A percentile compares a stretch with the other conserved stretches of the same genome.
These are phyloP conservation scores for Cryphonectria carpinicola DNA, from an alignment of 2,329 filamentous ascomycete species.

Conservation along the genomic window DNA sequence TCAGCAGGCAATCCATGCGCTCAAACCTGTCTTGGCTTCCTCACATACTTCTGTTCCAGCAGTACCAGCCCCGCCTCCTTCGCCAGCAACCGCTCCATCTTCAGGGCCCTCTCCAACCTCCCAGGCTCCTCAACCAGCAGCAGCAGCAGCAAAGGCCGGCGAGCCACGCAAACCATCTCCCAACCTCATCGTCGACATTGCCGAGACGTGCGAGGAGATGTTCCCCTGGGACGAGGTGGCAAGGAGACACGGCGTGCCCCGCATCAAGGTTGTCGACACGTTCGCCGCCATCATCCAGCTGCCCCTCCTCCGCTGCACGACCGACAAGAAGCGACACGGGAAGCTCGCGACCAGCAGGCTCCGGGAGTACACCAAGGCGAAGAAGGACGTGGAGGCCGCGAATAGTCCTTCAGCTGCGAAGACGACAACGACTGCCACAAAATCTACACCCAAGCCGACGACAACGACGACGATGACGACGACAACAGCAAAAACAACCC, in stretches of 20 bases:
- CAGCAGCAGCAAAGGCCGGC: conserved; percentile 29
- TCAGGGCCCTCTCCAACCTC: conserved; percentile 1
- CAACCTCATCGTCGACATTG: conserved; percentile 52
- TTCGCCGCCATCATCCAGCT: conserved; percentile 54
- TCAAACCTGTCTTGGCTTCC: conserved; percentile 3
- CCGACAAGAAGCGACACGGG: conserved; percentile 47
- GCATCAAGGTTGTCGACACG: conserved; percentile 50
- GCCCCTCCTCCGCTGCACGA: conserved; percentile 50
- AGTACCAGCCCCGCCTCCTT: conserved; percentile 5
- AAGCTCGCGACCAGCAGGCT: conserved; percentile 46
- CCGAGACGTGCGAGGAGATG: conserved; percentile 50
- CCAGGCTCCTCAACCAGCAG: conserved; percentile 29
- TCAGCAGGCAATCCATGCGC: conserved; percentile 4
- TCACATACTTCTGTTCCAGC: conserved; percentile 6
- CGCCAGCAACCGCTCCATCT: conserved; percentile 3
- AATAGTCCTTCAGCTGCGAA: background rate
- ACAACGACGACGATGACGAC: background rate
- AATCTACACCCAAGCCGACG: background rate
- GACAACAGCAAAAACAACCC: background rate
- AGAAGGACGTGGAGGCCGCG: conserved; percentile 35
- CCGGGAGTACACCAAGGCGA: conserved; percentile 48
- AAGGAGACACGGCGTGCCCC: conserved; percentile 46
- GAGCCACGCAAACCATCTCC: conserved; percentile 41
- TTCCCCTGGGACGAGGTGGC: conserved; percentile 53
- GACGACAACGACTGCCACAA: background rate